These are phyloP conservation scores for Trichophyton equinum DNA, from an alignment of 2,329 filamentous ascomycete genomes.

Conservation along the genomic window DNA sequence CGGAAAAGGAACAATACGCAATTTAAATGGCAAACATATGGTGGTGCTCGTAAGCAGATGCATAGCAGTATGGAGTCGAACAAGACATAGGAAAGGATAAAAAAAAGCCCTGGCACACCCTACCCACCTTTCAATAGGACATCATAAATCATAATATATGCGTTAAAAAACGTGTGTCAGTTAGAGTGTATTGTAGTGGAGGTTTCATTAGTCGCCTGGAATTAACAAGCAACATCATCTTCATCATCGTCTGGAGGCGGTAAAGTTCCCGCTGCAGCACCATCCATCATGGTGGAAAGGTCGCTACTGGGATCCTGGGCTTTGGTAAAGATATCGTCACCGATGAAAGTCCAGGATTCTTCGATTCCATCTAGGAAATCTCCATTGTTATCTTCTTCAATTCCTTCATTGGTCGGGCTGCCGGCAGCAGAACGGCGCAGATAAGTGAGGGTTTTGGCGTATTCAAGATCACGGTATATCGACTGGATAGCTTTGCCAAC, in stretches of 20 bases:
- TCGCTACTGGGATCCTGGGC: conserved; percentile 6
- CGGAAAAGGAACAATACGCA: neutral
- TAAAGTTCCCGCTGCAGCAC: conserved; percentile 7
- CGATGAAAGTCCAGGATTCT: conserved; percentile 87
- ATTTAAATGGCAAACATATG: neutral
- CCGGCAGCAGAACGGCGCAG: conserved; percentile 33
- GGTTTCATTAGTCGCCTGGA: neutral
- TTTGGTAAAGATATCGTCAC: conserved; percentile 29
- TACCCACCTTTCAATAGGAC: neutral
- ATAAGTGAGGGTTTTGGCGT: conserved; percentile 72
- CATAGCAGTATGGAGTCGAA: neutral
- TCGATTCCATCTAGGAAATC: conserved; percentile 54
- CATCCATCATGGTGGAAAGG: conserved; percentile 7
- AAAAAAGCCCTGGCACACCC: neutral
- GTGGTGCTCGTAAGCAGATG: neutral
- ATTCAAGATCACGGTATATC: conserved; percentile 90
- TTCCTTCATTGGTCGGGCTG: conserved; percentile 23
- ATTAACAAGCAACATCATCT: conserved; percentile 8
- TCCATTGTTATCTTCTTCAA: conserved; percentile 28
- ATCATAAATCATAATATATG: neutral
- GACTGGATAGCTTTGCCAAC: conserved; percentile 82
- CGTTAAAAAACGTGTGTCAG: neutral
- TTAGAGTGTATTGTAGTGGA: neutral
- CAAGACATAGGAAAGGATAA: neutral
- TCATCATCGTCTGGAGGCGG: conserved; percentile 3